Evolutionary conservation across 2,329 filamentous ascomycete species (phyloP).

Genomic region (Phaeosphaeria sp.): DNA sequence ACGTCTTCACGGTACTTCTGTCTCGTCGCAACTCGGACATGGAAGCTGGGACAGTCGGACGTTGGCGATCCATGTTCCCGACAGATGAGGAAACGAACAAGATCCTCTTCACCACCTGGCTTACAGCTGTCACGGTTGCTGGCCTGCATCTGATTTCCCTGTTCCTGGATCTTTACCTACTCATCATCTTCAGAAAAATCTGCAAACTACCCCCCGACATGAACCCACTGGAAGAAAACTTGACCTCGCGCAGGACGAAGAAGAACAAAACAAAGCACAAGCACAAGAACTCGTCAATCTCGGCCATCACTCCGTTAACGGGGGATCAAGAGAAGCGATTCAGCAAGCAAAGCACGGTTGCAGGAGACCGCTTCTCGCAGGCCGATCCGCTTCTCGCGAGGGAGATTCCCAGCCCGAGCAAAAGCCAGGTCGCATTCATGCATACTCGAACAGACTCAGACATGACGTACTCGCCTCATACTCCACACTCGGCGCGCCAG

Average conservation of each 20-base stretch:
- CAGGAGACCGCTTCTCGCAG: constrained; percentile 43
- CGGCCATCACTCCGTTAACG: constrained; percentile 51
- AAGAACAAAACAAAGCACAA: constrained; percentile 72
- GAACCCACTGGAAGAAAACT: constrained; percentile 88
- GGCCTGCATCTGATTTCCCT: constrained; percentile 75
- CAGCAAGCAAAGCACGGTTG: constrained; percentile 54
- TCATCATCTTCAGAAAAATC: constrained; percentile 82
- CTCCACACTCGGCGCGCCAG: constrained; percentile 59
- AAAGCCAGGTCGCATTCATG: constrained; percentile 73
- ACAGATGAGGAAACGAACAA: constrained; percentile 61
- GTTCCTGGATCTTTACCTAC: constrained; percentile 74
- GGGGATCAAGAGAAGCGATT: constrained; percentile 68
- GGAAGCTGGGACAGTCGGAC: constrained; percentile 52
- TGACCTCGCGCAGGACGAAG: constrained; percentile 70
- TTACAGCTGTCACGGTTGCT: constrained; percentile 68
- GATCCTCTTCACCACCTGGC: constrained; percentile 72
- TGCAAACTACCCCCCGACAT: constrained; percentile 84
- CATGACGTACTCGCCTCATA: constrained; percentile 58
- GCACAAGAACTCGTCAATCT: constrained; percentile 68
- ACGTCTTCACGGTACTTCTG: constrained; percentile 64
- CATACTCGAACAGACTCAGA: constrained; percentile 75
- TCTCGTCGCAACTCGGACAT: constrained; percentile 59
- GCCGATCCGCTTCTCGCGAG: constrained; percentile 36
- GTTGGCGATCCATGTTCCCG: constrained; percentile 74
- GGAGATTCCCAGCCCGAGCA: constrained; percentile 39